These are phyloP conservation scores for Microbotryum violaceum DNA, from an alignment of 1,284 basidiomycete species.

Conservation along the genomic window DNA sequence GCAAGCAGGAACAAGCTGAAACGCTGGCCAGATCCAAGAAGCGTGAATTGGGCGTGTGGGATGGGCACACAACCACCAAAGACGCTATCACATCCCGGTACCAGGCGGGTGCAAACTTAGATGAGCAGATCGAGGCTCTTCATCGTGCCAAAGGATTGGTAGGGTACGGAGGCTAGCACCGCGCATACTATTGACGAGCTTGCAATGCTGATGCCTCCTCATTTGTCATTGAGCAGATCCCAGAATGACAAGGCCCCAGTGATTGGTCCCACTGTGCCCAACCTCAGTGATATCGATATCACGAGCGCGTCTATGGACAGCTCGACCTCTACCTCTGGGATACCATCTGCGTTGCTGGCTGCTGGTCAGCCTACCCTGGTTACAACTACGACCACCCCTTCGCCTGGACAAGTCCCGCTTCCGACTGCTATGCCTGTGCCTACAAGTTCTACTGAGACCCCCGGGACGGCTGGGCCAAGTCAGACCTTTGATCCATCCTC, in stretches of 20 bases:
- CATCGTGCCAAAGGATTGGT: constrained; percentile 74
- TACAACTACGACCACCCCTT: not conserved
- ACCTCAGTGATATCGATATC: not conserved
- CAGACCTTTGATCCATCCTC: too few relatives aligned
- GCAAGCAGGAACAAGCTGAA: constrained; percentile 21
- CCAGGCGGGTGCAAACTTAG: constrained; percentile 80
- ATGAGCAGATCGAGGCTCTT: constrained; percentile 89
- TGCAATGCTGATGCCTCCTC: not conserved
- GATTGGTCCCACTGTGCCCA: constrained; percentile 31
- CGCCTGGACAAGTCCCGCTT: constrained; percentile 17
- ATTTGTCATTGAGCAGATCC: constrained; percentile 19
- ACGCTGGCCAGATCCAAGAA: constrained; percentile 23
- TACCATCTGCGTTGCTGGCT: constrained; percentile 42
- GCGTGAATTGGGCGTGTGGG: constrained; percentile 30
- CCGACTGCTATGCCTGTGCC: too few relatives aligned
- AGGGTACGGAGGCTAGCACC: not conserved
- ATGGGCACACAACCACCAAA: constrained; percentile 31
- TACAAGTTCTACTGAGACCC: too few relatives aligned
- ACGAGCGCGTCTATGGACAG: constrained; percentile 40
- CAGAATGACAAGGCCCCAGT: constrained; percentile 33
- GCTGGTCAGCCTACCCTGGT: constrained; percentile 33
- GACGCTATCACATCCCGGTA: constrained; percentile 74
- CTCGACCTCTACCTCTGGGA: constrained; percentile 35
- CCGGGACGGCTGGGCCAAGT: too few relatives aligned
- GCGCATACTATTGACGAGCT: not conserved